Evolutionary conservation across 306 rosid species (phyloP), one percentile per base, ranked within the genome.

Genomic region (Cyclanthera cordifolia): DNA sequence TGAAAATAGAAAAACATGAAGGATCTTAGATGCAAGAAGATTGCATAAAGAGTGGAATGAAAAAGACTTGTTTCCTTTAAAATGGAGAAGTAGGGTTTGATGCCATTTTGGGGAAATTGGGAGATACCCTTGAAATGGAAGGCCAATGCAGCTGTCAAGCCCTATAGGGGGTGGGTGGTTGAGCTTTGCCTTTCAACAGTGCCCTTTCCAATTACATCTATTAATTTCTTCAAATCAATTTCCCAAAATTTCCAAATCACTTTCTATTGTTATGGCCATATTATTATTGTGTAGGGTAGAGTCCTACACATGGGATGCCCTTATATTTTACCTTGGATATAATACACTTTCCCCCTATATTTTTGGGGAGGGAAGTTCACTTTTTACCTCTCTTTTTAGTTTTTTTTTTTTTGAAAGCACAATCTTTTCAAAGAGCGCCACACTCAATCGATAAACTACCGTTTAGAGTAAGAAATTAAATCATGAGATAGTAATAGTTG

Each of bases 101-200:
- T 25, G 63, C 32, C 20, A 25, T 55, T 55, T 55, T 54, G 25
- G 60, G 63, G 34, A 9, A 23, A 0, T 54, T 1, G 61, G 37
- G 10, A 55, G 0, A 54, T 54, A 34, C 32, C 12, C 15, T 59
- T 30, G 43, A 59, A 17, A 32, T 24, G 17, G 24, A 30, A 58
- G 15, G 28, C 7, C 5, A n/a, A 30, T 30, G 66, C 46, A 58
- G 66, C 66, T 59, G 67, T 59, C 67, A 59, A 57, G 43, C 47
- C 5, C 5, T 4, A 32, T 30, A 59, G 47, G 47, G 47, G 25
- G 24, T 34, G 15, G 67, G 67, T 59, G 67, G 67, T 32, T 59
- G 47, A 32, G 47, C 67, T 32, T 59, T 59, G 47, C 46, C 46
- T 59, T 59, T 59, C 67, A 59, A 59, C 67, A 16, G n/a, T 17